Evolutionary conservation across 1,139 yeast genomes (phyloP).

Genomic region (Waltiozyma sp.): DNA sequence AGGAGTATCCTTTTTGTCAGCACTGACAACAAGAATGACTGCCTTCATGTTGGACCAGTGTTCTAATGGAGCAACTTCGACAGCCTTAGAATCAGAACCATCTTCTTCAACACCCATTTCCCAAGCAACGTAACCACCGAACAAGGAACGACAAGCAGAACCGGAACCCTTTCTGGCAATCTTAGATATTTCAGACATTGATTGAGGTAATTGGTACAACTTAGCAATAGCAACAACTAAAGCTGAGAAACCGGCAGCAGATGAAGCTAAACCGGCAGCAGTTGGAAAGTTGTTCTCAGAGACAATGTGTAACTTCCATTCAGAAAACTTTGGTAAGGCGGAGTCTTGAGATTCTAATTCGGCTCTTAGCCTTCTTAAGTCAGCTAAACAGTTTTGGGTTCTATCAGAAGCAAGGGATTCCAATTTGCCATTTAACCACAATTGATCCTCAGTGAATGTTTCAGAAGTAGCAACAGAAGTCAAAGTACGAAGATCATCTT

Average conservation of each 20-base stretch:
- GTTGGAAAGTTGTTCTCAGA: slow-evolving; percentile 97
- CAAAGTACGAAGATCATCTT: slow-evolving; percentile 78
- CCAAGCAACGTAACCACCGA: slow-evolving; percentile 99
- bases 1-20: slow-evolving; percentile 87
- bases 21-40: slow-evolving; percentile 83
- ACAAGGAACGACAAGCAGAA: slow-evolving; percentile 91
- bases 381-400: slow-evolving; percentile 69
- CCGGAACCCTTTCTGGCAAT: slow-evolving; percentile 98
- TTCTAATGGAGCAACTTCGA: slow-evolving; percentile 68
- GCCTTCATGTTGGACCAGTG: slow-evolving; percentile 96
- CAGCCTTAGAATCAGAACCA: slow-evolving; percentile 89
- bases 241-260: slow-evolving; percentile 98
- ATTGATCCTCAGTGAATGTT: slow-evolving; percentile 47
- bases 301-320: slow-evolving; percentile 65
- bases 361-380: slow-evolving; percentile 57
- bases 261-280: slow-evolving; percentile 96
- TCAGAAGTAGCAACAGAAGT: slow-evolving; percentile 75
- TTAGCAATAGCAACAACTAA: slow-evolving; percentile 78
- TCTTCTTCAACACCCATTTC: slow-evolving; percentile 73
- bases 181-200: slow-evolving; percentile 74
- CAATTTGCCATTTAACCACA: slow-evolving; percentile 75
- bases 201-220: slow-evolving; percentile 70
- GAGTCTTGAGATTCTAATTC: slow-evolving; percentile 40
- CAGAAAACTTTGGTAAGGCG: slow-evolving; percentile 48
- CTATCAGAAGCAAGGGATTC: slow-evolving; percentile 60